Conservation (phyloP, 768 basidiomycete species). For the Hericium coralloides region DNA sequence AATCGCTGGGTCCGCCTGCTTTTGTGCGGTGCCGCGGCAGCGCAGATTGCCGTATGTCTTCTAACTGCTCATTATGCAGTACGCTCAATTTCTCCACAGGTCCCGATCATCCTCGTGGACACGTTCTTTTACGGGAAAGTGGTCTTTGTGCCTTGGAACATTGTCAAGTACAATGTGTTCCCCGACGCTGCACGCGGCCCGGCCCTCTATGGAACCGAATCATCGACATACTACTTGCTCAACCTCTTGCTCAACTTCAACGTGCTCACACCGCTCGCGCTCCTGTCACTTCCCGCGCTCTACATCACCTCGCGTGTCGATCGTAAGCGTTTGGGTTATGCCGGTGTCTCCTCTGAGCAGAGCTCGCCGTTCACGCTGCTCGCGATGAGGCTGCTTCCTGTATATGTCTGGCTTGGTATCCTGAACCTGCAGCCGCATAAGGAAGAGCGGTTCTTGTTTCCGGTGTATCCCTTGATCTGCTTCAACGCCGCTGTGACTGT, state of each 20-base stretch:
- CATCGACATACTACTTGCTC: constrained; percentile 76
- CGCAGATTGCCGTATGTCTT: constrained; percentile 52
- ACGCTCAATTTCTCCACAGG: constrained; percentile 32
- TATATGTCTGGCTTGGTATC: constrained; percentile 87
- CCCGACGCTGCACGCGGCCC: constrained; percentile 72
- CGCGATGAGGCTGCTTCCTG: constrained; percentile 68
- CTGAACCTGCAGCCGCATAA: constrained; percentile 84
- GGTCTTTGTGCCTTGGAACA: constrained; percentile 85
- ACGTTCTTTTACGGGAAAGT: constrained; percentile 78
- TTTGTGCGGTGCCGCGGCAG: constrained; percentile 42
- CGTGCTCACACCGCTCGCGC: constrained; percentile 68
- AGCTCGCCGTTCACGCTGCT: constrained; percentile 78
- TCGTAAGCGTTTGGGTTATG: constrained; percentile 60
- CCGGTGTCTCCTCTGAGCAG: constrained; percentile 39
- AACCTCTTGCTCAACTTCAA: constrained; percentile 97
- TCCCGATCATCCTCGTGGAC: constrained; percentile 80
- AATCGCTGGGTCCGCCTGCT: constrained; percentile 53
- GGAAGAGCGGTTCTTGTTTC: constrained; percentile 98
- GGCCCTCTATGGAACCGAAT: constrained; percentile 88
- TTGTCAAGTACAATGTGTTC: constrained; percentile 89
- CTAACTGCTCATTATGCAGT: not conserved
- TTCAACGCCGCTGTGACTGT: constrained; percentile 91
- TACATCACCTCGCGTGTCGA: constrained; percentile 67
- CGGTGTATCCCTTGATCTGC: constrained; percentile 82
- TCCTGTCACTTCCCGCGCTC: constrained; percentile 74